Base-by-base conservation (phyloP, 805 yeast genomes). In the Metschnikowia corniflorae region DNA sequence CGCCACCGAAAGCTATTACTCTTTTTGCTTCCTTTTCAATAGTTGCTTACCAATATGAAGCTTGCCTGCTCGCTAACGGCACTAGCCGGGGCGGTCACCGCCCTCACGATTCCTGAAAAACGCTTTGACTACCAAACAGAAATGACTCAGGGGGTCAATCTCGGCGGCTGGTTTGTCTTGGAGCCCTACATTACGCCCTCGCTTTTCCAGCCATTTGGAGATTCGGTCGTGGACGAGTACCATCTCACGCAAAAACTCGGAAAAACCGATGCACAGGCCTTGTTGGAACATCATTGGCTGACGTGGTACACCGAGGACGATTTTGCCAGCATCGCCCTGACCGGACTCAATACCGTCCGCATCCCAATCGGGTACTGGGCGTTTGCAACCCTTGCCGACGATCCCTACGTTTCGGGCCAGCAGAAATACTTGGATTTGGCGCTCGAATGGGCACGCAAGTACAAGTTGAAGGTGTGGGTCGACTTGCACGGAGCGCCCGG, bases 301-400 rank as follows among this genome's bases (percentile, higher is more conserved):
- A 65, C 84, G 12, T 89, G 84, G 78, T 75, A 77, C 56, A 79
- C 81, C 7, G 95, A 84, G 59, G 52, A 58, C 16, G 96, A 89
- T 58, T 80, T 91, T 51, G 47, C 60, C 33, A 55, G 67, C 36
- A 85, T 89, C 35, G 70, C 71, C 5, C 53, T 50, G 9, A 68
- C 68, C 37, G 96, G 96, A 2, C 69, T 89, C 46, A 91, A 89
- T 61, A 69, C 82, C 47, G 96, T 87, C 15, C 78, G 97, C 53
- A 82, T 89, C 42, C 97, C 97, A 29, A 77, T 89, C 37, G 96
- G 96, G 8, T 89, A 89, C 65, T 91, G 97, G 97, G 96, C 96
- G 7, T 86, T 85, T 58, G 55, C 70, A 31, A 53, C 61, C 6
- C 65, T 76, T 29, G 74, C 68, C 15, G 68, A 67, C 36, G 97